These are phyloP conservation scores for Phialophora tarda DNA, from an alignment of 2,329 filamentous ascomycete genomes.

Conservation along the genomic window DNA sequence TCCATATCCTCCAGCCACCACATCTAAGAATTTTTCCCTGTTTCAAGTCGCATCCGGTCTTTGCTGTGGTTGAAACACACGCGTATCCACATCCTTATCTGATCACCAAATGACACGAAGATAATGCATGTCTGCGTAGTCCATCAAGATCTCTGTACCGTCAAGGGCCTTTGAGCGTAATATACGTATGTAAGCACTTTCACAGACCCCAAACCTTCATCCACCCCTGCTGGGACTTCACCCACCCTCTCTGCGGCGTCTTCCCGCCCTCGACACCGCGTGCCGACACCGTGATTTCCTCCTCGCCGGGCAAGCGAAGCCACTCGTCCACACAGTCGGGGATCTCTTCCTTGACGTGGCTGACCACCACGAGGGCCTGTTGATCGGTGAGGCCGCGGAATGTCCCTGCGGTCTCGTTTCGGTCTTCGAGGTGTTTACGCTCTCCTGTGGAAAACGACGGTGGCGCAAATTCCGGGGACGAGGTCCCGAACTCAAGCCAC, in stretches of 20 bases:
- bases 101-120: neutral
- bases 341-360: constrained; percentile 88
- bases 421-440: neutral
- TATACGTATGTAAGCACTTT: neutral
- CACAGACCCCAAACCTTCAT: constrained; percentile 38
- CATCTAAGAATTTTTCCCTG: neutral
- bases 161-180: neutral
- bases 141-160: neutral
- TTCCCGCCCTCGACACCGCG: constrained; percentile 33
- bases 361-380: constrained; percentile 90
- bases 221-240: constrained; percentile 36
- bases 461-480: neutral
- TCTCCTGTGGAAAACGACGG: neutral
- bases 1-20: neutral
- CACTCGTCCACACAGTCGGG: constrained; percentile 82
- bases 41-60: neutral
- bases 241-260: constrained; percentile 21
- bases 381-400: constrained; percentile 68
- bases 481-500: constrained; percentile 71
- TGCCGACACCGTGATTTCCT: constrained; percentile 36
- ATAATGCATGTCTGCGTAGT: neutral
- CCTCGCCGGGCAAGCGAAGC: constrained; percentile 72
- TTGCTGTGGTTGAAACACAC: neutral
- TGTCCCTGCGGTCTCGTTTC: neutral
- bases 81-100: neutral